Percentiles rank a stretch among this genome's conserved stretches.
Evolutionary conservation across 345 rosid genomes (phyloP).

Genomic region (Syzygium jambos): DNA sequence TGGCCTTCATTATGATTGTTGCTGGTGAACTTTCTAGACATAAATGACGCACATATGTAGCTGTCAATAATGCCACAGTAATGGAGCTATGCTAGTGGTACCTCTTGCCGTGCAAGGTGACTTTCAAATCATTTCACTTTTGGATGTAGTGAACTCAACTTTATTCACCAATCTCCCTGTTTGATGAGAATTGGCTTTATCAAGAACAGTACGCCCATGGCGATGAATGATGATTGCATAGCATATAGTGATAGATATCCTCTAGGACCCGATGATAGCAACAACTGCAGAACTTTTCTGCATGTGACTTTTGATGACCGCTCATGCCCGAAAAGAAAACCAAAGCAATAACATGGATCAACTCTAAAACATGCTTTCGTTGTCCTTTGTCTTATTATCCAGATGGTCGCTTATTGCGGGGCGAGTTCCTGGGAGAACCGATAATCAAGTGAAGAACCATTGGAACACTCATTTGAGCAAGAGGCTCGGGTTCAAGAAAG

Average conservation of each 20-base stretch:
- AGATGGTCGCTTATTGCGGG: constrained; percentile 35
- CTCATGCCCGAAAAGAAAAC: background rate
- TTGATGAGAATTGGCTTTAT: background rate
- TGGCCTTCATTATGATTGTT: background rate
- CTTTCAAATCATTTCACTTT: background rate
- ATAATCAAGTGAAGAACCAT: constrained; percentile 31
- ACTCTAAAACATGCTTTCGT: background rate
- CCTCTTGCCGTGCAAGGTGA: background rate
- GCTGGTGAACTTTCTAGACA: background rate
- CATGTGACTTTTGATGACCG: background rate
- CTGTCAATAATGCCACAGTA: background rate
- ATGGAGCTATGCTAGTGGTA: background rate
- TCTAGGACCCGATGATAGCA: background rate
- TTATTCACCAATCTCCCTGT: background rate
- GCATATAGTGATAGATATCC: background rate
- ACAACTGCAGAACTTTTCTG: background rate
- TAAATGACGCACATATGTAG: background rate
- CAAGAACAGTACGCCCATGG: background rate
- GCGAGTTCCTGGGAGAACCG: constrained; percentile 32
- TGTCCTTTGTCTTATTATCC: background rate
- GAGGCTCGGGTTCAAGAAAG: background rate
- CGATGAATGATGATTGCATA: background rate
- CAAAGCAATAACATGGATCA: background rate
- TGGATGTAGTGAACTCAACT: background rate
- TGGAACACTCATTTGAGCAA: constrained; percentile 23